Base-by-base conservation (phyloP, 208 protist genomes). In the Crithidia expoeki region DNA sequence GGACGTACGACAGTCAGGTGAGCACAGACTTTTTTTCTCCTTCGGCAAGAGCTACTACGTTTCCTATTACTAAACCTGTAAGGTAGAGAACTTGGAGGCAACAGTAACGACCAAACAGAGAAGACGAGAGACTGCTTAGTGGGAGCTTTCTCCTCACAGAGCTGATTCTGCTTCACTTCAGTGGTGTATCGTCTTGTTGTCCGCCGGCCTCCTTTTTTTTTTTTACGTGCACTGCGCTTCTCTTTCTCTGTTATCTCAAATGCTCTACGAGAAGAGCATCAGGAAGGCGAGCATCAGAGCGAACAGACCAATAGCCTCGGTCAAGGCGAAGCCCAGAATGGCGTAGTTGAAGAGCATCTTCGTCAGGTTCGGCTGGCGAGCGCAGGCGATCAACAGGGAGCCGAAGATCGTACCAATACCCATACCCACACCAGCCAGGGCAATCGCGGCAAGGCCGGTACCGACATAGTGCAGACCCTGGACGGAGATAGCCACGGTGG, bases 341-440 rank as follows among this genome's bases (percentile, higher is more conserved):
- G 85, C 83, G 72, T 94, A 94, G 78, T 91, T 91, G 76, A 94
- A 92, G 32, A 94, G 75, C 85, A 87, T 87, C 79, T 88, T 88
- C 52, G 78, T 85, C 56, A 90, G 68, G 79, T 89, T 89, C 27
- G 88, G 88, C 74, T 93, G 84, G 34, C 85, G 85, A 32, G 88
- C 84, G 78, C 83, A 89, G 74, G 79, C 85, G 38, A 93, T 65
- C 10, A 93, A 69, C 32, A 91, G 76, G 71, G 61, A 75, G 63
- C 85, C 84, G 70, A 93, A 93, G 81, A 90, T 88, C 49, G 80
- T 86, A 66, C 81, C 84, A 49, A 89, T 86, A 75, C 84, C 80
- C 77, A 92, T 79, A 67, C 79, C 83, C 16, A 88, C 86, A 57
- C 86, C 86, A 53, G 77, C 83, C 61, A 87, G 84, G 21, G 85